Evolutionary conservation across 257 asterid genomes (phyloP).

Genomic region (Agastache rugosa): DNA sequence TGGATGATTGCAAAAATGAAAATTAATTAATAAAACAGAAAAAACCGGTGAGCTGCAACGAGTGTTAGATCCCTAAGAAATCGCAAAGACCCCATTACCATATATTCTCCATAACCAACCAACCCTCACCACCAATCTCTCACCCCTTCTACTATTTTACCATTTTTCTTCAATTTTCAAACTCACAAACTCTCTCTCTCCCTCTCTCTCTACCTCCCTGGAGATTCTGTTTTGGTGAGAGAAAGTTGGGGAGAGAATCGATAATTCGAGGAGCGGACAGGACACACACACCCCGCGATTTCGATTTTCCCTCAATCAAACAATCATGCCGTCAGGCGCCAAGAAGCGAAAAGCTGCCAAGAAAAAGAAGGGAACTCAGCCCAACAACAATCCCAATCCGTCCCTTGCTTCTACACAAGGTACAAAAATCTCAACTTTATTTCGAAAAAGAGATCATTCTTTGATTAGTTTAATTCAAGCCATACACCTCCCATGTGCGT

Average conservation of each 20-base stretch:
- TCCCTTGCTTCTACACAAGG: constrained; percentile 43
- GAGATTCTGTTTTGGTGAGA: constrained; percentile 28
- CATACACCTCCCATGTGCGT: constrained; percentile 37
- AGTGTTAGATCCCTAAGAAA: constrained; percentile 24
- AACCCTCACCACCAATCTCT: constrained; percentile 45
- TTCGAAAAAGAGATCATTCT: constrained; percentile 34
- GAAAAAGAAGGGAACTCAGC: constrained; percentile 58
- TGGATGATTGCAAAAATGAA: too few species aligned
- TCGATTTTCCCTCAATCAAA: constrained; percentile 21
- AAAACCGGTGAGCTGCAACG: neutral
- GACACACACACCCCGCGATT: constrained; percentile 28
- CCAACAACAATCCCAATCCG: constrained; percentile 34
- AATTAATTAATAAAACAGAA: neutral
- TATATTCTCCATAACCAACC: constrained; percentile 29
- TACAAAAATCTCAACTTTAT: constrained; percentile 34
- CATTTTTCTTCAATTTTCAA: constrained; percentile 21
- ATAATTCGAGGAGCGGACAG: constrained; percentile 5
- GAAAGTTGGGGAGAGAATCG: constrained; percentile 27
- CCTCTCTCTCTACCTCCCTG: constrained; percentile 17
- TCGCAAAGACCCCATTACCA: constrained; percentile 18
- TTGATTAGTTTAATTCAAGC: constrained; percentile 25
- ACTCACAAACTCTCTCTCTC: constrained; percentile 22
- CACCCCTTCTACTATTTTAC: constrained; percentile 29
- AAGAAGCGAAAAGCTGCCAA: constrained; percentile 73
- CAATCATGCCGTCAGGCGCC: constrained; percentile 76